Base-by-base conservation (phyloP, 768 basidiomycete species). In the Mycena vitilis region DNA sequence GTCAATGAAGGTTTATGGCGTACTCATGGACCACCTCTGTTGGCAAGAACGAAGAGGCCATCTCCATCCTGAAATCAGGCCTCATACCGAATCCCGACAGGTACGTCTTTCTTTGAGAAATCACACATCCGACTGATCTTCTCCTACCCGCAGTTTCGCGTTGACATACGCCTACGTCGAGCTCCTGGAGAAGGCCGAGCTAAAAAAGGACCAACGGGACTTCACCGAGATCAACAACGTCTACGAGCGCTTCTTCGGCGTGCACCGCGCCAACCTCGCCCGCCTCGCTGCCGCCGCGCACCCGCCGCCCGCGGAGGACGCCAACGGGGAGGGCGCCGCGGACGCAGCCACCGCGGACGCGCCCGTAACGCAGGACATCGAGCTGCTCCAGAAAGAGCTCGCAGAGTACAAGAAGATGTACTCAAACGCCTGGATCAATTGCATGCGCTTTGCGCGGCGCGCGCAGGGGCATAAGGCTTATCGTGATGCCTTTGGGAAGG, bases 81-180 rank as follows among this genome's bases (percentile, higher is more conserved):
- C 85, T 96, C 58, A 90, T 95, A 72, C 96, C 96, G 8, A 97
- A 95, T 77, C 91, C 95, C 0, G 81, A 88, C 9, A 94, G 92
- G 93, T 91, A 62, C 30, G 83, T 62, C 10, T 40, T 49, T 42
- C 12, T 42, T 65, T 51, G 60, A 16, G 13, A 38, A 49, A 38
- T 48, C 9, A 23, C 44, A 36, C 25, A 34, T 12, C 52, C 58
- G 55, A n/a, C 15, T 48, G 38, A 66, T 44, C 34, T 23, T 9
- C 45, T 25, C 64, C 54, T 18, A 0, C n/a, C n/a, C n/a, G n/a
- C 69, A 98, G 96, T 75, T 95, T 93, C 77, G 85, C 98, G 5
- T 84, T 99, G 22, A 94, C 91, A 48, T 98, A 95, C 78, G 93
- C 96, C 7, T 92, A 92, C 69, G 90, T 90, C 44, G 97, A 99